Base-by-base conservation (phyloP, 305 asterid genomes). In the Rubia balearica region DNA sequence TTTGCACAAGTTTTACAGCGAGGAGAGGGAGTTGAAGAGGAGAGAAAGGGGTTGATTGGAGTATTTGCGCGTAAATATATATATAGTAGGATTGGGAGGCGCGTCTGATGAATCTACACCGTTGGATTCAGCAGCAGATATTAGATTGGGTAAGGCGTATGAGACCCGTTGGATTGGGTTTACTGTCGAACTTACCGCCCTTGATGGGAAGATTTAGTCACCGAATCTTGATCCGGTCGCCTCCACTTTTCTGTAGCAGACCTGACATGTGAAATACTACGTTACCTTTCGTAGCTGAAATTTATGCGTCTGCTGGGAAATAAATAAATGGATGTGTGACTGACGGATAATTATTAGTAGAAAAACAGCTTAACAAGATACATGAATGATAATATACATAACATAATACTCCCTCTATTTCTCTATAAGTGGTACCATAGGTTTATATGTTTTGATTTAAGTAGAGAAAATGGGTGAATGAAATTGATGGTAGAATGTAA, bases 161-260 rank as follows among this genome's bases (percentile, higher is more conserved):
- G 5, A 53, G 36, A 63, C 71, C 87, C 90, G 90, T 83, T 46
- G 76, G 90, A 68, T 70, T 43, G 74, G 79, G 14, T 17, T 63
- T 70, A 72, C 53, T 60, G 56, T 38, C 53, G 71, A 70, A 69
- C 27, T 76, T 79, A 77, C 82, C 86, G 76, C 68, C 36, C 2
- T 78, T 46, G 81, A 77, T 83, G 82, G 82, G 77, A 68, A 69
- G 8, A 49, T 70, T 38, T 73, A 57, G 84, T 70, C 90, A 88
- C 80, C 76, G 65, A 86, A 83, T 83, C 79, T 55, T 61, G 83
- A 51, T 79, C 74, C 83, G 80, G 74, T 65, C 67, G 49, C 73
- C 73, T 36, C 57, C 74, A 22, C 74, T 80, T 61, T 70, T 14
- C 33, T 60, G 71, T 56, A 63, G 70, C 71, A 55, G 71, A 65